Evolutionary conservation across 331 rosid genomes (phyloP), one percentile per base, ranked within the genome.

Genomic region (Saraca asoca): DNA sequence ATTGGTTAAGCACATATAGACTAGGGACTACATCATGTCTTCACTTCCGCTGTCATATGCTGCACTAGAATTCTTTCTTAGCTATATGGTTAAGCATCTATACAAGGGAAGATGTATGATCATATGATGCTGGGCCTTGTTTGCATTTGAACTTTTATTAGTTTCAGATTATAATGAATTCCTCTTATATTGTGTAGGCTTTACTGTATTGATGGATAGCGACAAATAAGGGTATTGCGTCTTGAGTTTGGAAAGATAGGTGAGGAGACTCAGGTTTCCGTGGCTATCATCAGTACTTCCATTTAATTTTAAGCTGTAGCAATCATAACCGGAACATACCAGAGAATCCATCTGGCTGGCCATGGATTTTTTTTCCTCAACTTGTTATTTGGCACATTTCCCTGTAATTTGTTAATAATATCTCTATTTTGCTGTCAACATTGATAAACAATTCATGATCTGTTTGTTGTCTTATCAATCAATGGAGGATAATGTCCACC

Each of bases 171-270:
- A 16, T 18, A 46, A 54, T 14, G 13, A 12, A 42, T 49, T 68
- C 49, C 7, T 61, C 44, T 51, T 75, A 20, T 79, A 45, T 41
- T 52, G 38, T 76, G 66, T 38, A 83, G 88, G 77, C 17, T 24
- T 20, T 56, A 38, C 60, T 58, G 38, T 59, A 37, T 15, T 31
- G 54, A 44, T 50, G 68, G 43, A 68, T 35, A 46, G 42, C 42
- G 29, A 58, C 38, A 45, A 72, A 44, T 61, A 38, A 72, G 68
- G 41, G 13, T 0, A 6, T 51, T 48, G 72, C 60, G 74, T 73
- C 79, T 5, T 3, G 64, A 53, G 51, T 63, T 57, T 11, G 56
- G 62, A 41, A 69, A 34, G 76, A 46, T 72, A 38, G 70, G 38
- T 33, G 69, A 51, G 31, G 31, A 24, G 31, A 24, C 64, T 69